Conservation (phyloP, 257 asterid species). For the Perilla frutescens region DNA sequence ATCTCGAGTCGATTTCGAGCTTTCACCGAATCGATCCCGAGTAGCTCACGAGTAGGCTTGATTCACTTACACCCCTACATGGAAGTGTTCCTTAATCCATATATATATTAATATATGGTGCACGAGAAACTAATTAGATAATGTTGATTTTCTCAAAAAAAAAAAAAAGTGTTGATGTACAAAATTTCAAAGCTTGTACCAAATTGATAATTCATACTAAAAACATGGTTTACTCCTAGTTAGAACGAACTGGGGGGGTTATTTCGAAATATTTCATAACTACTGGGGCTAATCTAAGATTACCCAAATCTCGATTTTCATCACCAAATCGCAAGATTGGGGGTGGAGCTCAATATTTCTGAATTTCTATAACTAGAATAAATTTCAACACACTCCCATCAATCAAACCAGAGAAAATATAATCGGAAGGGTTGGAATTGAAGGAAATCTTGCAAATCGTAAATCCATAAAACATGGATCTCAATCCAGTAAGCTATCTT, state of each 20-base stretch:
- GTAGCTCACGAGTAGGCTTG: too few relatives aligned
- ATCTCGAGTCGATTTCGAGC: too few relatives aligned
- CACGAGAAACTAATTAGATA: too few relatives aligned
- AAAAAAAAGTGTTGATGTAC: too few relatives aligned
- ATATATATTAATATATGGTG: too few relatives aligned
- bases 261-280: background rate
- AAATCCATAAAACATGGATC: conserved; percentile 41
- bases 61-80: too few relatives aligned
- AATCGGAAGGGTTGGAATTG: conserved; percentile 21
- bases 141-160: too few relatives aligned
- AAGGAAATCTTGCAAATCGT: conserved; percentile 33
- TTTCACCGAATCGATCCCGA: too few relatives aligned
- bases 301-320: conserved; percentile 25
- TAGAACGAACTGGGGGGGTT: conserved; percentile 4
- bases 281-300: conserved; percentile 25
- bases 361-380: background rate
- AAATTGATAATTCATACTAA: too few relatives aligned
- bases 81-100: too few relatives aligned
- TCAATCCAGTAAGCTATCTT: conserved; percentile 42
- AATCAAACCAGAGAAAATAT: conserved; percentile 21
- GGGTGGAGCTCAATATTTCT: conserved; percentile 17
- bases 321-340: background rate
- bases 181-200: too few relatives aligned
- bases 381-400: conserved; percentile 1
- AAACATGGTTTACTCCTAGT: background rate